Conservation (phyloP, 805 yeast species). For the Ogataea paradorogensis region DNA sequence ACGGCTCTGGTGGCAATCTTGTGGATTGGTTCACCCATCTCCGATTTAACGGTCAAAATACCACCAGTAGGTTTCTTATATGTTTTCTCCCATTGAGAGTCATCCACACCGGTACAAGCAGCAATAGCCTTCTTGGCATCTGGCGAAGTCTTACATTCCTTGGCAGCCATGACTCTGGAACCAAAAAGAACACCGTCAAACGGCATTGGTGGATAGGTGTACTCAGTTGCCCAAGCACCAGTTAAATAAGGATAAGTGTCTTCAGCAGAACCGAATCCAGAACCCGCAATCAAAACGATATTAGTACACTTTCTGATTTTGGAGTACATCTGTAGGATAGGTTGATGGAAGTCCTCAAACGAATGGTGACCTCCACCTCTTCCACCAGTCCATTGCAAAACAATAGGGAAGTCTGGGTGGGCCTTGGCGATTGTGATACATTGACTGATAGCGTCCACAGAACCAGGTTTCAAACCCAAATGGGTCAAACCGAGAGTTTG, state of each 20-base stretch:
- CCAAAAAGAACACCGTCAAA: constrained; percentile 96
- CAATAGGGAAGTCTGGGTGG: constrained; percentile 95
- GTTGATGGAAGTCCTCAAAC: constrained; percentile 98
- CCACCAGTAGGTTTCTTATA: constrained; percentile 97
- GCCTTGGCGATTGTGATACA: constrained; percentile 89
- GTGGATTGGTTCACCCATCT: constrained; percentile 99
- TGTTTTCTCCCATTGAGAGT: constrained; percentile 87
- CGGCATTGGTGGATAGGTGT: constrained; percentile 97
- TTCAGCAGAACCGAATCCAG: constrained; percentile 96
- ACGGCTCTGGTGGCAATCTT: constrained; percentile 98
- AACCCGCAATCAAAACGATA: constrained; percentile 91
- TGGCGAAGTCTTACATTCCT: constrained; percentile 91
- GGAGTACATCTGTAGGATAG: constrained; percentile 92
- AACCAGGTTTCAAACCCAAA: constrained; percentile 96
- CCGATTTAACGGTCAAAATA: constrained; percentile 91
- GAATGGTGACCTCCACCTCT: constrained; percentile 99
- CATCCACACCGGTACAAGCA: constrained; percentile 85
- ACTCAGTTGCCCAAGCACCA: constrained; percentile 90
- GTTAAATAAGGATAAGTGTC: constrained; percentile 97
- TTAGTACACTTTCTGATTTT: constrained; percentile 89
- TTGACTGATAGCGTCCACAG: constrained; percentile 86
- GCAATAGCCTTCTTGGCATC: constrained; percentile 93
- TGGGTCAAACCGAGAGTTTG: constrained; percentile 89
- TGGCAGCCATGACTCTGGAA: constrained; percentile 95
- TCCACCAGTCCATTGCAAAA: constrained; percentile 99